Conservation (phyloP, 2,329 filamentous ascomycete species). For the Trichophyton equinum region DNA sequence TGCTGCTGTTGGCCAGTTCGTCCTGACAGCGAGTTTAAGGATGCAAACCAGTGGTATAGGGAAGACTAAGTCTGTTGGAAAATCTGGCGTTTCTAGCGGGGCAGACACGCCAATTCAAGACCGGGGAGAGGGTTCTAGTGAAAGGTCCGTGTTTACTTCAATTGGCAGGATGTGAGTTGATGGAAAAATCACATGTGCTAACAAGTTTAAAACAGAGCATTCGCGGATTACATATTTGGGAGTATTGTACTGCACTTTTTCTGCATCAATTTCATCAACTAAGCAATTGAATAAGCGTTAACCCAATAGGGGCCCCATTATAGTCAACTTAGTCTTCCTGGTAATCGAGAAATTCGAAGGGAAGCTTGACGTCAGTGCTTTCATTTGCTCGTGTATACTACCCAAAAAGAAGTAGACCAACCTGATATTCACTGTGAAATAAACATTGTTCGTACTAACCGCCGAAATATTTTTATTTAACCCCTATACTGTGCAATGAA, state of each 20-base stretch:
- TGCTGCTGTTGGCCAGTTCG: slow-evolving; percentile 92
- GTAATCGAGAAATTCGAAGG: not conserved
- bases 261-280: slow-evolving; percentile 99
- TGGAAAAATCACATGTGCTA: not conserved
- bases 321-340: not conserved
- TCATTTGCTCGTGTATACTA: not conserved
- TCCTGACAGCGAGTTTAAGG: slow-evolving; percentile 76
- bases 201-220: slow-evolving; percentile 49
- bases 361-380: not conserved
- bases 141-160: slow-evolving; percentile 22
- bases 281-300: slow-evolving; percentile 20
- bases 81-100: slow-evolving; percentile 16
- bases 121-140: slow-evolving; percentile 24
- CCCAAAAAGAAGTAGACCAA: not conserved
- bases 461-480: not conserved
- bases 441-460: not conserved
- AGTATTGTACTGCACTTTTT: slow-evolving; percentile 96
- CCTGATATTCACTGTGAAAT: too few relatives aligned
- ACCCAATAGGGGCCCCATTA: not conserved
- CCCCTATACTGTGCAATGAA: not conserved
- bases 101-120: slow-evolving; percentile 12
- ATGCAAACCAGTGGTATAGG: slow-evolving; percentile 68
- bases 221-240: slow-evolving; percentile 91
- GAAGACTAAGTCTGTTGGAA: slow-evolving; percentile 44
- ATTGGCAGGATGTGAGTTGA: not conserved